phyloP scores from a whole-genome alignment of 352 stramenopile species.

The Globisporangium abappressorium region DNA sequence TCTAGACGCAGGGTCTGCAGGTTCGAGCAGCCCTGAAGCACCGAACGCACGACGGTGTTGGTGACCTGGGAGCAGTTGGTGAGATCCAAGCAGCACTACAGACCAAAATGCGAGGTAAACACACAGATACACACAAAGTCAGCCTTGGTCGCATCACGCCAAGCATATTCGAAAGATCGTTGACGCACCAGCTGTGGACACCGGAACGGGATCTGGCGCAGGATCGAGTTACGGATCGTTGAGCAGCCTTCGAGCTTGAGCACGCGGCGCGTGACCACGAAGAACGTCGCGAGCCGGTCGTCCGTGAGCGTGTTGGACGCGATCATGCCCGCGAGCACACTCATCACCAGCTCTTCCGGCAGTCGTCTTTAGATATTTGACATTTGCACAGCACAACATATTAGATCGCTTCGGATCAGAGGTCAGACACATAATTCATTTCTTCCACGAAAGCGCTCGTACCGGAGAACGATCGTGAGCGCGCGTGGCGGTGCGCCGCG shows the following conservation, averaged over 20 bases:
- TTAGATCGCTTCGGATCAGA: neutral
- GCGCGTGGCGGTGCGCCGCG: conserved; percentile 49
- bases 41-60: conserved; percentile 78
- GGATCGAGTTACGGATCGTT: conserved; percentile 81
- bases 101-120: neutral
- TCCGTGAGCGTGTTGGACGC: conserved; percentile 71
- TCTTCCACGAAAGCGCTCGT: conserved; percentile 19
- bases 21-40: conserved; percentile 73
- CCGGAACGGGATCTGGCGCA: conserved; percentile 82
- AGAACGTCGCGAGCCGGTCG: conserved; percentile 80
- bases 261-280: conserved; percentile 70
- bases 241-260: conserved; percentile 70
- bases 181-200: conserved; percentile 73
- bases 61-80: conserved; percentile 86
- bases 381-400: neutral
- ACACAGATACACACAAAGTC: neutral
- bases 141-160: neutral
- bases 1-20: conserved; percentile 82
- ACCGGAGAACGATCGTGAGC: conserved; percentile 61
- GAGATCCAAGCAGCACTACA: conserved; percentile 75
- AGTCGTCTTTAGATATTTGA: conserved; percentile 39
- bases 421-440: neutral
- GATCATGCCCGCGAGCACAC: conserved; percentile 69
- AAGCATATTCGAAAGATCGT: neutral
- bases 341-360: conserved; percentile 81